A percentile compares a stretch with the other conserved stretches of the same genome.
Conservation (phyloP, 176 grass and related monocot genomes). For the Lolium perenne region DNA sequence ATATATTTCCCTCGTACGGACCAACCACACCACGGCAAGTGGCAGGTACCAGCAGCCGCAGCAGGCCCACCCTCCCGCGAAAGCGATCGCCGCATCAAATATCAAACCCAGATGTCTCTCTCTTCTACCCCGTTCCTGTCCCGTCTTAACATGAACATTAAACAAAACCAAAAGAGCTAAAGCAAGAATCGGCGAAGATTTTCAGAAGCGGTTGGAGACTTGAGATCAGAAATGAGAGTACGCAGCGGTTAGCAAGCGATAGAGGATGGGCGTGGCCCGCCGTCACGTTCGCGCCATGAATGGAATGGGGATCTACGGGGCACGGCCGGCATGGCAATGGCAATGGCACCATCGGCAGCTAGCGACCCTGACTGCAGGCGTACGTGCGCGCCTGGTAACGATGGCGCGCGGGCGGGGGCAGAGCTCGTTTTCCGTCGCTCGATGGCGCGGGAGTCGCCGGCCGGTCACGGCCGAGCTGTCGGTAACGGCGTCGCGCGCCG, state of each 20-base stretch:
- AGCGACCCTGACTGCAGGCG: background rate
- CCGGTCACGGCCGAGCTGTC: conserved; percentile 48
- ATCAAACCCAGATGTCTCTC: background rate
- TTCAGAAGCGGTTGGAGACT: background rate
- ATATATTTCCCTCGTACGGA: background rate
- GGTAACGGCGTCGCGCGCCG: conserved; percentile 23
- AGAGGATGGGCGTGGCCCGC: background rate
- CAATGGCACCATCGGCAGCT: background rate
- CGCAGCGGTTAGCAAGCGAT: background rate
- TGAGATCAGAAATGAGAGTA: background rate
- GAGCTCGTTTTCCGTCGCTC: background rate
- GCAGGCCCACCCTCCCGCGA: background rate
- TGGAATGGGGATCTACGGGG: background rate
- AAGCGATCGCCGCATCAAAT: conserved; percentile 20
- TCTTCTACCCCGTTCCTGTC: background rate
- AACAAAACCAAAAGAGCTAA: background rate
- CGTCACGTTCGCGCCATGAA: conserved; percentile 34
- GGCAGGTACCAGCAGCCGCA: background rate
- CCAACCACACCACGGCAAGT: conserved; percentile 33
- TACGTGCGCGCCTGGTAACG: background rate
- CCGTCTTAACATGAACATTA: background rate
- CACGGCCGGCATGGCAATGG: conserved; percentile 11
- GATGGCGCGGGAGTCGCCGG: conserved; percentile 23
- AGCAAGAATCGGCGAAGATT: background rate
- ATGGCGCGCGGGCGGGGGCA: background rate